phyloP scores from a whole-genome alignment of 164 flowering plant genomes.

The Warburgia ugandensis region DNA sequence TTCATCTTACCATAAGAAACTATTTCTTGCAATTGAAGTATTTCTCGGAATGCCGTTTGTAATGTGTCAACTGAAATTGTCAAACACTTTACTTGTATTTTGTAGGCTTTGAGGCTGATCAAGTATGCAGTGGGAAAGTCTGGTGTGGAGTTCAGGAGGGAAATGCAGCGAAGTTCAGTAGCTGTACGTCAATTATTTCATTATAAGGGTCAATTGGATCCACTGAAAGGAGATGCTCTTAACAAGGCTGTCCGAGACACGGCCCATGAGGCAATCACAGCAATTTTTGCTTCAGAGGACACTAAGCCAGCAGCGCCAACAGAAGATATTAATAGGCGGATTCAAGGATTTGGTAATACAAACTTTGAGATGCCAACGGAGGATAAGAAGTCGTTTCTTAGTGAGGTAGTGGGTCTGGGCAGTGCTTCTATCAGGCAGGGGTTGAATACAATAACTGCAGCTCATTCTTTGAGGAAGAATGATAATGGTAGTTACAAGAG shows the following conservation, averaged over 20 bases:
- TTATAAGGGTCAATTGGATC: slow-evolving; percentile 81
- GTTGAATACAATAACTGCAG: slow-evolving; percentile 52
- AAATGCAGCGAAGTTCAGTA: slow-evolving; percentile 88
- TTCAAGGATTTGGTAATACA: slow-evolving; percentile 92
- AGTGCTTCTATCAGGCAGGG: slow-evolving; percentile 90
- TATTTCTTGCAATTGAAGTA: no score
- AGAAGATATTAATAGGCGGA: slow-evolving; percentile 55
- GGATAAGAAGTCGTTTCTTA: slow-evolving; percentile 83
- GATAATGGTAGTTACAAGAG: slow-evolving; percentile 76
- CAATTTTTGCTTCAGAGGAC: slow-evolving; percentile 71
- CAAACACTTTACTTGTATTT: slow-evolving; percentile 6
- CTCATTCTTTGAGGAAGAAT: slow-evolving; percentile 48
- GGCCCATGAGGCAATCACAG: slow-evolving; percentile 79
- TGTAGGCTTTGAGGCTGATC: slow-evolving; percentile 83
- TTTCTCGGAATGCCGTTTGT: no score
- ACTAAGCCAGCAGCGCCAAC: slow-evolving; percentile 43
- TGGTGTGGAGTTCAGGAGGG: slow-evolving; percentile 90
- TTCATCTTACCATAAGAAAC: no score
- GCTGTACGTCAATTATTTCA: slow-evolving; percentile 79
- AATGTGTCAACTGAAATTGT: no score
- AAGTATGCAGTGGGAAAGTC: slow-evolving; percentile 90
- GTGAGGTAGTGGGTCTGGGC: slow-evolving; percentile 91
- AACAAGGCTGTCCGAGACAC: slow-evolving; percentile 91
- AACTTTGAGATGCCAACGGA: slow-evolving; percentile 64
- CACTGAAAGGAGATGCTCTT: slow-evolving; percentile 86